Evolutionary conservation across 352 stramenopile species (phyloP), one percentile per base, ranked within the genome.

Genomic region (Pythium brassicae): DNA sequence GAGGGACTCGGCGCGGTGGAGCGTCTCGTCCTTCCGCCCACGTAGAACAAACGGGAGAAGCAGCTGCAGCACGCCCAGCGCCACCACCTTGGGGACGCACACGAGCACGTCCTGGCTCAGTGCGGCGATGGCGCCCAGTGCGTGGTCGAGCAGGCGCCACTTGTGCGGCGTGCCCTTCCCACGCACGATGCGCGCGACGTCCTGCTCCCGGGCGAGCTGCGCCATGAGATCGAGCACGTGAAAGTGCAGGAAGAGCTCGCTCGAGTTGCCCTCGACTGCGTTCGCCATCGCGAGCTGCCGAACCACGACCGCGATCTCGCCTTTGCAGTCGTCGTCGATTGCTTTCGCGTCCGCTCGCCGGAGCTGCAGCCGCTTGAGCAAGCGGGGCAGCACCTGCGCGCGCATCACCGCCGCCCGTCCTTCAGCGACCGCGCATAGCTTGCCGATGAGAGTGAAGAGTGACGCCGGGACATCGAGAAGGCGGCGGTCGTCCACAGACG

Each of bases 321-420:
- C 73, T 49, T 90, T 88, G 53, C 80, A 85, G 4, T 74, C 68
- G 15, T 83, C 55, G 48, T 89, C 76, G 47, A 66, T 37, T 11
- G 32, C 32, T 37, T 29, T 58, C 0, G 34, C 59, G 1, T 20
- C 53, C 23, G 35, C 19, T 50, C 82, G 55, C 0, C 50, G 54
- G 8, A 89, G 59, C 47, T 93, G 80, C 10, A 91, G 63, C 1
- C 83, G 79, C 52, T 89, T 88, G n/a, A 93, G 68, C 17, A 89
- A 55, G 3, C 80, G 74, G 53, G 80, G 78, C 0, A 93, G 51
- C 0, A 89, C 68, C 23, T 90, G 82, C 14, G 78, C 68, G 46
- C 70, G 66, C 68, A 89, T 79, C 23, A 93, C 57, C 1, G 72
- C 80, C 11, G 53, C 65, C 27, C 78, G 61, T 7, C 83, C 83